Conservation (phyloP, 345 rosid species). For the Ricinus communis region DNA sequence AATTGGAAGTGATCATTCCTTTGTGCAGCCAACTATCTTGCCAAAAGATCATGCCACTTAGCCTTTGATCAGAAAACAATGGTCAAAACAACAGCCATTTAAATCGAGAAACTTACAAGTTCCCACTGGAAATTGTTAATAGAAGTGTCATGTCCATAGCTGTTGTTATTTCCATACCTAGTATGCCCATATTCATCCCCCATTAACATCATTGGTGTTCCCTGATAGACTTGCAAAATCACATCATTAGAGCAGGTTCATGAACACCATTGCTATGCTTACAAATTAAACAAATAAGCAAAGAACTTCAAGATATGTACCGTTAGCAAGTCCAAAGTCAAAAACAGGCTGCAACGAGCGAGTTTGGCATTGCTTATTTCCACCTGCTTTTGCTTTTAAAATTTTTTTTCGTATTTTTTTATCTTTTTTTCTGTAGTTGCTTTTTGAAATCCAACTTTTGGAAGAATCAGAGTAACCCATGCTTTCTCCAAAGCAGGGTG, state of each 20-base stretch:
- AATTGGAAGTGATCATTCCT: conserved; percentile 68
- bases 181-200: conserved; percentile 96
- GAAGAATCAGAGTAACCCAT: too few species aligned
- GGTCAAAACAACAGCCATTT: not conserved
- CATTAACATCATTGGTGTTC: conserved; percentile 95
- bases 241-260: conserved; percentile 10
- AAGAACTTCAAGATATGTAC: not conserved
- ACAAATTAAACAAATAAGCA: not conserved
- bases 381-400: too few species aligned
- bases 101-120: conserved; percentile 40
- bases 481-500: too few species aligned
- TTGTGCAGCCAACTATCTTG: conserved; percentile 52
- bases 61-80: conserved; percentile 3
- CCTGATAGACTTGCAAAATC: conserved; percentile 40
- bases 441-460: too few species aligned
- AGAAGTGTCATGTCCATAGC: conserved; percentile 85
- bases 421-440: too few species aligned
- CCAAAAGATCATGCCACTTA: conserved; percentile 12
- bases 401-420: too few species aligned
- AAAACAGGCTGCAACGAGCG: too few species aligned
- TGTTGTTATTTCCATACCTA: conserved; percentile 87
- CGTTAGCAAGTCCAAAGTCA: not conserved
- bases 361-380: too few species aligned
- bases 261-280: not conserved
- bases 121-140: conserved; percentile 86